Base-by-base conservation (phyloP, 441 rosid species). In the Francoa sonchifolia region DNA sequence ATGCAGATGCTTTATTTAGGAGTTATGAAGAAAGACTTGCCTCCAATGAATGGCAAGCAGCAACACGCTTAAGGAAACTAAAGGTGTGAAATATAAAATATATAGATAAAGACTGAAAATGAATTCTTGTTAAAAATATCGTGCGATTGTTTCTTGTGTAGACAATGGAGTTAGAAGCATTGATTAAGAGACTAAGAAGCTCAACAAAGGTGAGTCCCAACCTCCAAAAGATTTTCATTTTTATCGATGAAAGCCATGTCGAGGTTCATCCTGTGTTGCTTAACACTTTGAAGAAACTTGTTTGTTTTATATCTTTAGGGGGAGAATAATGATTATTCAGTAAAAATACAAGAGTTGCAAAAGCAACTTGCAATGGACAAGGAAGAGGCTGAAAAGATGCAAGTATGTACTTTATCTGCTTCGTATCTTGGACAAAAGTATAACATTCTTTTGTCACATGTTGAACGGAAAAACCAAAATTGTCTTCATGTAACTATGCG, bases 21-120 rank as follows among this genome's bases (percentile, higher is more conserved):
- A 79, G 79, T 59, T 78, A 77, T 50, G 95, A 86, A 68, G 96
- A 86, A 55, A 86, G 99, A 63, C 75, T 90, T 58, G 68, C 68
- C 52, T 86, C 99, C 47, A 76, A 63, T 50, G 99, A 90, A 65
- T 90, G 99, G 99, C 95, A 82, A 67, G 95, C 96, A 49, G 99
- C 99, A 57, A 59, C 67, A 77, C 80, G 88, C 19, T 65, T 90
- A 61, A 75, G 96, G 69, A 76, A 78, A 65, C 95, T 77, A 67
- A 86, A 90, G 95, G 99, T 85, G 65, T n/a, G n/a, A n/a, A n/a
- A n/a, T n/a, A n/a, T n/a, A n/a, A n/a, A n/a, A n/a, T n/a, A n/a
- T n/a, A n/a, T n/a, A n/a, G 42, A 12, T 21, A 39, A 33, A 28
- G 30, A 39, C n/a, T n/a, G 13, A 7, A 27, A 50, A 44, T 28